Conservation (phyloP, 2,329 filamentous ascomycete species). For the Penicillium corylophilum region DNA sequence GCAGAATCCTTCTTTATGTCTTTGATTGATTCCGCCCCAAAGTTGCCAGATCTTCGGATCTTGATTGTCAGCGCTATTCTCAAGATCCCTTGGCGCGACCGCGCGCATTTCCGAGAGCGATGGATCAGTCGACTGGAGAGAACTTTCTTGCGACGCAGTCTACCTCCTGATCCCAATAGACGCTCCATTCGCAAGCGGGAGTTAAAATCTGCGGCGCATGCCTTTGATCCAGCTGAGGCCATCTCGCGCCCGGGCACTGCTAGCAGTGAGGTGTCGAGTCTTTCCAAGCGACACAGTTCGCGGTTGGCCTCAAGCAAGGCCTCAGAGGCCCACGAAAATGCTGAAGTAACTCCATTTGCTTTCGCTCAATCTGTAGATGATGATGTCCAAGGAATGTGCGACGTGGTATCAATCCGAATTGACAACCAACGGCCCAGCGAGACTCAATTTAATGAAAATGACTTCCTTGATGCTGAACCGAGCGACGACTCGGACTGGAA, state of each 20-base stretch:
- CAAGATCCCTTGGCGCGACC: slow-evolving; percentile 74
- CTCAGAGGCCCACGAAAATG: slow-evolving; percentile 25
- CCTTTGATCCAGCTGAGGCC: slow-evolving; percentile 3
- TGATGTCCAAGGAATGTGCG: slow-evolving; percentile 56
- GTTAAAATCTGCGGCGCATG: slow-evolving; percentile 1
- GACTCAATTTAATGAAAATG: slow-evolving; percentile 56
- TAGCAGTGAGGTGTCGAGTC: slow-evolving; percentile 15
- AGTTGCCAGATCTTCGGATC: slow-evolving; percentile 65
- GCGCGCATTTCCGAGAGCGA: slow-evolving; percentile 72
- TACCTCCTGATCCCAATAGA: slow-evolving; percentile 31
- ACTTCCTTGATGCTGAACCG: slow-evolving; percentile 60
- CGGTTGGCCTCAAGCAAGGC: slow-evolving; percentile 35
- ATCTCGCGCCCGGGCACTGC: slow-evolving; percentile 13
- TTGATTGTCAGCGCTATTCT: slow-evolving; percentile 76
- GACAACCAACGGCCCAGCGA: slow-evolving; percentile 63
- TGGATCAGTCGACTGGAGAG: slow-evolving; percentile 71
- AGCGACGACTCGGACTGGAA: slow-evolving; percentile 65
- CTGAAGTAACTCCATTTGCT: background rate
- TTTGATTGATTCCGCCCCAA: slow-evolving; percentile 67
- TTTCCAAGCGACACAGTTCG: slow-evolving; percentile 41
- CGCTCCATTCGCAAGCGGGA: slow-evolving; percentile 22
- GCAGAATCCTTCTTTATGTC: slow-evolving; percentile 79
- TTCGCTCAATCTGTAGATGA: slow-evolving; percentile 7
- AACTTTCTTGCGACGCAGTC: slow-evolving; percentile 41
- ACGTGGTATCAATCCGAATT: slow-evolving; percentile 59